Evolutionary conservation across 768 basidiomycete genomes (phyloP).

Genomic region (Cystobasidium tubakii): DNA sequence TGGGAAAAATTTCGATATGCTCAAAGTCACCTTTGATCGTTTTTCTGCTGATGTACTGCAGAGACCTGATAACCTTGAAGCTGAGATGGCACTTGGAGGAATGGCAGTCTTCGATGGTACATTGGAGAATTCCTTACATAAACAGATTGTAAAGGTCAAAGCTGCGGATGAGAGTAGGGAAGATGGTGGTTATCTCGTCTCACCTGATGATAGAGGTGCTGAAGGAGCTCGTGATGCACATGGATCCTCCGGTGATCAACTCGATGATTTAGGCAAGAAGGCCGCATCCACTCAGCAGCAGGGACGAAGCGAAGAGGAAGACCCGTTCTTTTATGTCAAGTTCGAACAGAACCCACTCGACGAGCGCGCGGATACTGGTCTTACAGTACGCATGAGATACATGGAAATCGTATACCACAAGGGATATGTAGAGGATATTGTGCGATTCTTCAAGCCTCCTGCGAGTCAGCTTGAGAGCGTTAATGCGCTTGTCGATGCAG

Average conservation of each 20-base stretch:
- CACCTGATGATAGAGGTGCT: slow-evolving; percentile 40
- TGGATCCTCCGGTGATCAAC: slow-evolving; percentile 41
- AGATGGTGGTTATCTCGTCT: slow-evolving; percentile 29
- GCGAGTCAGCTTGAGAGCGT: slow-evolving; percentile 92
- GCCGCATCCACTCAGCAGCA: slow-evolving; percentile 41
- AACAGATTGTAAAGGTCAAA: slow-evolving; percentile 83
- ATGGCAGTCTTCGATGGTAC: slow-evolving; percentile 91
- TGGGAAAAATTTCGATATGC: slow-evolving; percentile 60
- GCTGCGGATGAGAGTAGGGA: slow-evolving; percentile 47
- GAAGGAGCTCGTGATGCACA: slow-evolving; percentile 35
- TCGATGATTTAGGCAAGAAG: background rate
- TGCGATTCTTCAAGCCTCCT: slow-evolving; percentile 86
- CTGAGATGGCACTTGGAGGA: slow-evolving; percentile 72
- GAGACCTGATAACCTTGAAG: slow-evolving; percentile 78
- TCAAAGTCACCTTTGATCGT: slow-evolving; percentile 77
- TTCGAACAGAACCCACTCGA: slow-evolving; percentile 89
- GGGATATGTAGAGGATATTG: slow-evolving; percentile 86
- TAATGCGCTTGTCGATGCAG: slow-evolving; percentile 80
- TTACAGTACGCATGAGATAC: slow-evolving; percentile 66
- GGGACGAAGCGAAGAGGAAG: slow-evolving; percentile 34
- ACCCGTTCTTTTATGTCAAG: slow-evolving; percentile 77
- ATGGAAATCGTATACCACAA: slow-evolving; percentile 95
- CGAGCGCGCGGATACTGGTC: slow-evolving; percentile 79
- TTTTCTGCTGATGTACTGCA: slow-evolving; percentile 79
- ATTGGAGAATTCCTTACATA: slow-evolving; percentile 67